Base-by-base conservation (phyloP, 2,329 filamentous ascomycete species). In the Mycogone perniciosa region DNA sequence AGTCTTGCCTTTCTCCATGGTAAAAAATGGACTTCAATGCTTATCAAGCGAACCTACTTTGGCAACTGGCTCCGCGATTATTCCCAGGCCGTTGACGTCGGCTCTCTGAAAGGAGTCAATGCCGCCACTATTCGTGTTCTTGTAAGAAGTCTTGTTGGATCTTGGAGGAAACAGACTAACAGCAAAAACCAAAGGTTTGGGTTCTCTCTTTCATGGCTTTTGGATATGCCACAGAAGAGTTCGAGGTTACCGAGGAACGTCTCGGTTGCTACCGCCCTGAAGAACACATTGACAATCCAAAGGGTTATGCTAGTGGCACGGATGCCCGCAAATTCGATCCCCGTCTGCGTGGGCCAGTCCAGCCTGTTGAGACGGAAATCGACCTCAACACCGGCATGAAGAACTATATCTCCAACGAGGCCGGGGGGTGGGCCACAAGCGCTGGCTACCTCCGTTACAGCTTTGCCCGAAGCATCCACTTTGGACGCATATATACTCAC, bases 381-480 rank as follows among this genome's bases (percentile, higher is more conserved):
- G 88, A 93, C 61, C 71, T 72, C 33, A 72, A 79, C 5, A 93
- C 88, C 1, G 91, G 91, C n/a, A 96, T 99, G 92, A 99, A 97
- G 71, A 97, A 97, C 67, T 99, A 99, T 68, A 97, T 99, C 59
- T 84, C 92, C 54, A 97, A 96, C 62, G 92, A 97, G 66, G 75
- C 72, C 10, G 89, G 90, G 4, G 79, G 81, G 38, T 96, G 91
- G 88, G 89, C 91, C 1, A 99, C 93, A 20, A 96, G 90, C 56
- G 75, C 88, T 6, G 91, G 88, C 37, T 96, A 92, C 62, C 77
- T 96, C 53, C 83, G 84, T 59, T 88, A 82, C 69, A 90, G 86
- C 60, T 76, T 93, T 55, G 76, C 77, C 10, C 80, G 87, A 53
- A 81, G 84, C 64, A 87, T 92, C 55, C 88, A 92, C 68, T 90